These are phyloP conservation scores for Rubia yunnanensis DNA, from an alignment of 257 asterid species.

Conservation along the genomic window DNA sequence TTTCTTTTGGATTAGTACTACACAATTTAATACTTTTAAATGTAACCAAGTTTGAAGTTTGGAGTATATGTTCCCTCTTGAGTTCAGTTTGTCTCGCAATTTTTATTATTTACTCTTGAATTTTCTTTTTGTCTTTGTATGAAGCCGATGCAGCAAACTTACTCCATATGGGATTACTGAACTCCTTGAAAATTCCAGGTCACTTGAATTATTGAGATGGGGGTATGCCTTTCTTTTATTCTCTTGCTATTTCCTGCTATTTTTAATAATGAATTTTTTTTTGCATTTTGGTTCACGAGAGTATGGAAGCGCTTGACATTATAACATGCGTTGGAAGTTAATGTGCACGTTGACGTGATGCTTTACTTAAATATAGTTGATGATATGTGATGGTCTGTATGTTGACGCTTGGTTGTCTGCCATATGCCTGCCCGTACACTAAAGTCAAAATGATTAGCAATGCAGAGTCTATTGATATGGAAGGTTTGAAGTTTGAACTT, in stretches of 20 bases:
- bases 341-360: background rate
- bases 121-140: constrained; percentile 6
- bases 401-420: background rate
- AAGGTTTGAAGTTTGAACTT: background rate
- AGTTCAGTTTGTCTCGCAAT: background rate
- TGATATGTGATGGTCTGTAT: background rate
- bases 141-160: constrained; percentile 65
- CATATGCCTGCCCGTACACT: background rate
- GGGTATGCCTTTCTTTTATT: constrained; percentile 46
- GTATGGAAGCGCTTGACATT: background rate
- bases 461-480: background rate
- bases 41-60: background rate
- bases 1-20: background rate
- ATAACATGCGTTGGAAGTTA: background rate
- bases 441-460: background rate
- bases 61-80: background rate
- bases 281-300: background rate
- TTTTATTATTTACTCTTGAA: background rate
- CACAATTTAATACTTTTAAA: background rate
- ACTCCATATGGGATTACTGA: constrained; percentile 62
- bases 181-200: constrained; percentile 56
- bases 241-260: background rate
- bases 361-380: background rate
- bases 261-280: background rate
- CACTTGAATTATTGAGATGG: constrained; percentile 88